Conservation (phyloP, 1,284 basidiomycete species). For the Schizophyllum amplum region DNA sequence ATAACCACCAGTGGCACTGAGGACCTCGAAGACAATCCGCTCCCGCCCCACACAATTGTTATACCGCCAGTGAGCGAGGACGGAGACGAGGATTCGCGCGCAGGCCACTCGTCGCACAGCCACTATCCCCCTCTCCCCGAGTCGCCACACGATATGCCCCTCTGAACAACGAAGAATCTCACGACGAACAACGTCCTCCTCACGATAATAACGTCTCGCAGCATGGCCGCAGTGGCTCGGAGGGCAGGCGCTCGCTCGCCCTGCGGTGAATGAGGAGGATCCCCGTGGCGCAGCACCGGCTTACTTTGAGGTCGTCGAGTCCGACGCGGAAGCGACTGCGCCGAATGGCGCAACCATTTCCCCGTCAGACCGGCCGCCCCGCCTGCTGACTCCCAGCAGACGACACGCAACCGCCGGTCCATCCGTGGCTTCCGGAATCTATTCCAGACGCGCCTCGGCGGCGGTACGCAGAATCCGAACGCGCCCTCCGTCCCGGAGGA, state of each 20-base stretch:
- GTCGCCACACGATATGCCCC: constrained; percentile 25
- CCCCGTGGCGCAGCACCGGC: constrained; percentile 54
- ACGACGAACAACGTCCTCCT: constrained; percentile 13
- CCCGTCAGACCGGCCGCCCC: constrained; percentile 8
- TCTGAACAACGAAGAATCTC: constrained; percentile 23
- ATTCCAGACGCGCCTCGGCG: background rate
- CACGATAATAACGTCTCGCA: constrained; percentile 10
- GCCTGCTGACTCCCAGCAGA: constrained; percentile 1
- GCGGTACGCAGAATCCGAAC: background rate
- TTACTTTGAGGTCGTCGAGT: constrained; percentile 49
- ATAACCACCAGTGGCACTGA: constrained; percentile 24
- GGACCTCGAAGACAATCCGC: constrained; percentile 35
- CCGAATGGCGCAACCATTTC: constrained; percentile 7
- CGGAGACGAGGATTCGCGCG: constrained; percentile 23
- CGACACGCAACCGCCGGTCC: background rate
- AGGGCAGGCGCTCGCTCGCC: constrained; percentile 16
- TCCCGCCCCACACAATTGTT: constrained; percentile 23
- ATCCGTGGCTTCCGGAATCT: background rate
- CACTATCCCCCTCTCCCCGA: constrained; percentile 25
- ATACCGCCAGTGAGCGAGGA: constrained; percentile 25
- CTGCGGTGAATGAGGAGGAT: constrained; percentile 20
- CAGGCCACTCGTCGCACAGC: constrained; percentile 19
- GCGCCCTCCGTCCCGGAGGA: background rate
- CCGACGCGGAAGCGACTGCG: constrained; percentile 9
- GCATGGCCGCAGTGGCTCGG: constrained; percentile 6